Conservation (phyloP, 108 stramenopile species). For the Stephanodiscus minutulus region DNA sequence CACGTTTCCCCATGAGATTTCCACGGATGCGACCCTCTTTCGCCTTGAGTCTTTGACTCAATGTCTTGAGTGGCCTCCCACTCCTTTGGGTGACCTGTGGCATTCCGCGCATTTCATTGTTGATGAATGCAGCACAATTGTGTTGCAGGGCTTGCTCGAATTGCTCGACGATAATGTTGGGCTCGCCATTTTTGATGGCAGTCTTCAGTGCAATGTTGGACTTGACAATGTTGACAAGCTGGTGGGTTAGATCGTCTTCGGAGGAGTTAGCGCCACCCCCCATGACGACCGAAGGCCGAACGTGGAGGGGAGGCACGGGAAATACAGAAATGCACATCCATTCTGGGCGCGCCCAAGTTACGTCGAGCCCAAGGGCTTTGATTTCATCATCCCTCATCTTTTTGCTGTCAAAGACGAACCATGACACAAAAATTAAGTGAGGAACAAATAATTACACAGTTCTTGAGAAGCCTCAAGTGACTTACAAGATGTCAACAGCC, state of each 20-base stretch:
- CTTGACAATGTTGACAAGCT: conserved; percentile 96
- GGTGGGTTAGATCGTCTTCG: conserved; percentile 98
- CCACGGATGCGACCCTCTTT: conserved; percentile 99
- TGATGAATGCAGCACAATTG: conserved; percentile 91
- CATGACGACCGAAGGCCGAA: conserved; percentile 92
- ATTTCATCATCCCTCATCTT: conserved; percentile 94
- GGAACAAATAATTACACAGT: conserved; percentile 5
- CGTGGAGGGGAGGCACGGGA: conserved; percentile 97
- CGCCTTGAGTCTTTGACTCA: conserved; percentile 93
- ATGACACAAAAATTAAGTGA: background rate
- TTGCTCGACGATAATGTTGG: conserved; percentile 91
- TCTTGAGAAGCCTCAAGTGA: conserved; percentile 3
- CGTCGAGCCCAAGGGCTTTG: conserved; percentile 88
- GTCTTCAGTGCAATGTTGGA: conserved; percentile 90
- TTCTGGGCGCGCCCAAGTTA: conserved; percentile 92
- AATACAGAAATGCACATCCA: conserved; percentile 96
- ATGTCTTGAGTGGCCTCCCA: conserved; percentile 97
- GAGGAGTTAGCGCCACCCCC: conserved; percentile 77
- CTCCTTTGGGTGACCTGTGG: conserved; percentile 93
- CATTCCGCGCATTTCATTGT: conserved; percentile 92
- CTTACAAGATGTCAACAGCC: conserved; percentile 86
- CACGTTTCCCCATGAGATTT: conserved; percentile 99
- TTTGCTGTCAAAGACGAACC: conserved; percentile 37
- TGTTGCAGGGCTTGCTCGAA: conserved; percentile 97
- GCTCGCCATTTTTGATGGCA: conserved; percentile 90